Conservation (phyloP, 2,329 filamentous ascomycete species). For the Aspergillus sp. region DNA sequence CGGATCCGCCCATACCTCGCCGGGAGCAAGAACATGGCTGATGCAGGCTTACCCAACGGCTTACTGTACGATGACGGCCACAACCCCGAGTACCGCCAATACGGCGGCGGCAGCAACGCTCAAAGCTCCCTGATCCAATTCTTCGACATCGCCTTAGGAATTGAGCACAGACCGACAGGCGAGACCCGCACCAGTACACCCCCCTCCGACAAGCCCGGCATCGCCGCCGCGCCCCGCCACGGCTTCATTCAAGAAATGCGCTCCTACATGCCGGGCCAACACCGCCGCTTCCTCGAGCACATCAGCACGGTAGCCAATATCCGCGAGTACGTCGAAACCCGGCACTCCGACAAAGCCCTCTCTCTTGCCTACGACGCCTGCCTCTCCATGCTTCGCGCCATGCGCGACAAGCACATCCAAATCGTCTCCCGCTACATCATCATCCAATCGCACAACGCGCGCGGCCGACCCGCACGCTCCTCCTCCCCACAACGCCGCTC, state of each 20-base stretch:
- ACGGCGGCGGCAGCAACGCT: conserved; percentile 92
- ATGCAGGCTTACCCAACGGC: conserved; percentile 85
- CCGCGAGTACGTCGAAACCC: conserved; percentile 74
- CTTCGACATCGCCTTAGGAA: conserved; percentile 88
- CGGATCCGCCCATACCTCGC: conserved; percentile 95
- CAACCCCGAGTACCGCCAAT: conserved; percentile 74
- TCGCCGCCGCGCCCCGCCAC: conserved; percentile 63
- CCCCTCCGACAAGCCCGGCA: conserved; percentile 46
- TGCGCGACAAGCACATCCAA: conserved; percentile 93
- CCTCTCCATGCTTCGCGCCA: conserved; percentile 74
- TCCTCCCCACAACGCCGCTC: conserved; percentile 52
- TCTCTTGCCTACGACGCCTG: conserved; percentile 88
- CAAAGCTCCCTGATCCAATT: conserved; percentile 97
- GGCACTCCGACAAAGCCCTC: conserved; percentile 66
- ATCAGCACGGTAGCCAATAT: conserved; percentile 83
- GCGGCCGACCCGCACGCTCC: conserved; percentile 63
- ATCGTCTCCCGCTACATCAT: conserved; percentile 97
- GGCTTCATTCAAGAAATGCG: conserved; percentile 98
- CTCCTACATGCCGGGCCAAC: conserved; percentile 91
- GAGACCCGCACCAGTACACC: conserved; percentile 55
- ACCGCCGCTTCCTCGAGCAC: conserved; percentile 85
- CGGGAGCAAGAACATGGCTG: conserved; percentile 96
- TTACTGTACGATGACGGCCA: conserved; percentile 85
- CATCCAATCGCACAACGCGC: conserved; percentile 77
- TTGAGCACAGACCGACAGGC: conserved; percentile 89